Conservation (phyloP, 805 yeast species). For the Metschnikowia corniflorae region DNA sequence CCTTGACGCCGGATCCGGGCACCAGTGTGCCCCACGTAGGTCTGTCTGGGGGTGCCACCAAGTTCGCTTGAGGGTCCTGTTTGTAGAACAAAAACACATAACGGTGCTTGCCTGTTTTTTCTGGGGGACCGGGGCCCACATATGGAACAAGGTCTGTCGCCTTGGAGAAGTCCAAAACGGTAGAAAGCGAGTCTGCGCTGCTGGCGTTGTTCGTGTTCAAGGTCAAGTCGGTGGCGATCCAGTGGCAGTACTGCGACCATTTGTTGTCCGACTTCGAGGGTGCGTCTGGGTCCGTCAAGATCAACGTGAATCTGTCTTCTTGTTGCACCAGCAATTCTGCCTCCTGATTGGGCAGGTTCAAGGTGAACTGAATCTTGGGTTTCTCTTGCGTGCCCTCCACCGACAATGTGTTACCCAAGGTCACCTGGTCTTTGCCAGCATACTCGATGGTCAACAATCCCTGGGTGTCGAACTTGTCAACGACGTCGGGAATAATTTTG, state of each 20-base stretch:
- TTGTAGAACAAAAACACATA: slow-evolving; percentile 75
- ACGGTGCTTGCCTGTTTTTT: slow-evolving; percentile 80
- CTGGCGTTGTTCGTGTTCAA: slow-evolving; percentile 32
- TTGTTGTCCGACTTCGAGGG: slow-evolving; percentile 78
- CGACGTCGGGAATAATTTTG: slow-evolving; percentile 51
- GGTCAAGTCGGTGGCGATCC: slow-evolving; percentile 54
- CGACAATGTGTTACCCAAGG: slow-evolving; percentile 71
- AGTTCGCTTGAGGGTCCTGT: slow-evolving; percentile 48
- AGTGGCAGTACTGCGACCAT: slow-evolving; percentile 88
- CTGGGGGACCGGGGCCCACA: slow-evolving; percentile 88
- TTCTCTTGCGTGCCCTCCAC: slow-evolving; percentile 62
- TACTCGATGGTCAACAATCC: slow-evolving; percentile 64
- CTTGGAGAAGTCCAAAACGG: slow-evolving; percentile 31
- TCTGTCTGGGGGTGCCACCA: slow-evolving; percentile 49
- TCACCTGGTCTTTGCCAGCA: slow-evolving; percentile 54
- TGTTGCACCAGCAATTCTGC: slow-evolving; percentile 39
- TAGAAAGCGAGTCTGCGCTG: slow-evolving; percentile 22
- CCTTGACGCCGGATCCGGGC: slow-evolving; percentile 74
- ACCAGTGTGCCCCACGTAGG: slow-evolving; percentile 84
- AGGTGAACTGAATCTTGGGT: slow-evolving; percentile 67
- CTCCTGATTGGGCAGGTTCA: slow-evolving; percentile 45
- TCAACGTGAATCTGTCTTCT: slow-evolving; percentile 63
- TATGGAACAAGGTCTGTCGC: slow-evolving; percentile 52
- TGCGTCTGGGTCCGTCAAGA: slow-evolving; percentile 92
- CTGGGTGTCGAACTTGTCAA: slow-evolving; percentile 46